phyloP scores from a whole-genome alignment of 345 rosid species.

The Microcos paniculata region DNA sequence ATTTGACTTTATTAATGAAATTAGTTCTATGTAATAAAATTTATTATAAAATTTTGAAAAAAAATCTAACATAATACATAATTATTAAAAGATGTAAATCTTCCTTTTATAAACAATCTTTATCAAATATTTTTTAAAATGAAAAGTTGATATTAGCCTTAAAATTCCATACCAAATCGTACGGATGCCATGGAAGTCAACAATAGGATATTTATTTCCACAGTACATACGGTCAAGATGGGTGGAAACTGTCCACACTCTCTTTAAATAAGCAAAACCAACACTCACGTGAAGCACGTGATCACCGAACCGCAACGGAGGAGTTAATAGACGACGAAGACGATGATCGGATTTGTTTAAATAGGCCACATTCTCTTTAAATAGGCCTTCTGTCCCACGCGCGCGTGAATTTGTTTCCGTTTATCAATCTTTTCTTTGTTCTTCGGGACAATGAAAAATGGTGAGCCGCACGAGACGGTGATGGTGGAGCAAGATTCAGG shows the following conservation, averaged over 20 bases:
- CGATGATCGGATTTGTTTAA: no score
- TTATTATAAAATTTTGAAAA: no score
- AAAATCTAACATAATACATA: no score
- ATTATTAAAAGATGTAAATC: no score
- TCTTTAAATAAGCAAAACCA: background rate
- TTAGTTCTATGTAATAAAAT: no score
- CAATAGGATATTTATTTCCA: slow-evolving; percentile 4
- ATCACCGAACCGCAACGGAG: background rate
- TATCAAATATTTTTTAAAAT: no score
- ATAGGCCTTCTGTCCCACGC: background rate
- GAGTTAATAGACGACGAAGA: background rate
- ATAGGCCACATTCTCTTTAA: no score
- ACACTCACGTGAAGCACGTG: background rate
- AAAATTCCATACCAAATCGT: background rate
- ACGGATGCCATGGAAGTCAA: background rate
- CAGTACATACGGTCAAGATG: background rate
- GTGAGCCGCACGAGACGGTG: background rate
- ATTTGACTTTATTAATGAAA: no score
- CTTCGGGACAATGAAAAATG: background rate
- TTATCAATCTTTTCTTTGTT: background rate
- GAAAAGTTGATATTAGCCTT: no score
- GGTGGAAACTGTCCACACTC: background rate
- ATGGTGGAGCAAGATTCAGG: slow-evolving; percentile 7
- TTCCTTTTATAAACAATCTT: no score
- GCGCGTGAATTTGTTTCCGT: background rate